Evolutionary conservation across 1,284 basidiomycete species (phyloP).

Genomic region (Macrocybe sp.): DNA sequence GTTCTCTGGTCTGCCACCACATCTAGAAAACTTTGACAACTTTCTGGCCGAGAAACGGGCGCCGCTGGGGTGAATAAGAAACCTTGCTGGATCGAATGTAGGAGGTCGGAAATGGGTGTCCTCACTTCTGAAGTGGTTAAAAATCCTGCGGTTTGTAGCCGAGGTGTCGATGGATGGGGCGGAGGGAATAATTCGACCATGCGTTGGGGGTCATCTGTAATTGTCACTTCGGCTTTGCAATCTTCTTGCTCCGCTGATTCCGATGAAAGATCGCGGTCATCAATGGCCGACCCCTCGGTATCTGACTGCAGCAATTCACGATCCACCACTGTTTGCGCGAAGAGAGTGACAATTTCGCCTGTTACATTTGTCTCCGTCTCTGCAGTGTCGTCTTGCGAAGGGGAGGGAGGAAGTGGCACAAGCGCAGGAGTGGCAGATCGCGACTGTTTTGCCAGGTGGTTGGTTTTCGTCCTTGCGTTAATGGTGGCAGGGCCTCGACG

Average conservation of each 20-base stretch:
- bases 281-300: too few relatives aligned
- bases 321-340: too few relatives aligned
- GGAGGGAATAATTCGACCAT: slow-evolving; percentile 2
- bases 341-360: too few relatives aligned
- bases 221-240: too few relatives aligned
- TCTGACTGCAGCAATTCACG: too few relatives aligned
- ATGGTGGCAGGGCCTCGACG: too few relatives aligned
- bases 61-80: slow-evolving; percentile 60
- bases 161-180: slow-evolving; percentile 11
- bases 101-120: slow-evolving; percentile 66
- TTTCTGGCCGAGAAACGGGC: slow-evolving; percentile 52
- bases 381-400: neutral
- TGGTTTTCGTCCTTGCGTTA: too few relatives aligned
- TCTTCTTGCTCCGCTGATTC: too few relatives aligned
- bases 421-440: slow-evolving; percentile 7
- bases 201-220: neutral
- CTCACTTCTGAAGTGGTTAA: slow-evolving; percentile 20
- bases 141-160: slow-evolving; percentile 7
- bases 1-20: too few relatives aligned
- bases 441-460: too few relatives aligned
- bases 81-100: slow-evolving; percentile 64
- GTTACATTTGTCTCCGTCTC: too few relatives aligned
- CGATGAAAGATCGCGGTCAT: too few relatives aligned
- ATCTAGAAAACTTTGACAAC: slow-evolving; percentile 6
- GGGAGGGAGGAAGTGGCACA: slow-evolving; percentile 18